phyloP scores from a whole-genome alignment of 345 rosid genomes.

The Psidium guajava region DNA sequence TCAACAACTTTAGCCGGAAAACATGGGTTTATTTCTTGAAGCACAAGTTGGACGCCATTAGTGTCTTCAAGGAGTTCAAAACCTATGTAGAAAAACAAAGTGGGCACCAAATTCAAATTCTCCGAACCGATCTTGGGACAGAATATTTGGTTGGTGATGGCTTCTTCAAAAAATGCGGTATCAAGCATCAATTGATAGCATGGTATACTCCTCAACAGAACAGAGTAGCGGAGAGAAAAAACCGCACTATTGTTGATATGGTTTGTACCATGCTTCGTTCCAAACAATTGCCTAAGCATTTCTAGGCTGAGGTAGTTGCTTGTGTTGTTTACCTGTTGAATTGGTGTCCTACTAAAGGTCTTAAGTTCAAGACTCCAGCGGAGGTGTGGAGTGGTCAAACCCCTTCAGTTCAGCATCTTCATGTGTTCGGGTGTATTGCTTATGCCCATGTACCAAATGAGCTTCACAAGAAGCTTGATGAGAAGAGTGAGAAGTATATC shows the following conservation, averaged over 20 bases:
- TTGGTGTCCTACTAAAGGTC: background rate
- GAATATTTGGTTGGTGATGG: background rate
- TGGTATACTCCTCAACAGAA: constrained; percentile 2
- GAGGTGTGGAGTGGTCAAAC: background rate
- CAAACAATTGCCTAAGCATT: background rate
- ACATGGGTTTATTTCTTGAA: background rate
- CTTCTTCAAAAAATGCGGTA: background rate
- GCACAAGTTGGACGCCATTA: background rate
- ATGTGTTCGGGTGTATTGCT: background rate
- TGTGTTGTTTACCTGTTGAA: background rate
- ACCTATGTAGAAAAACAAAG: background rate
- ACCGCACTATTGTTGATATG: background rate
- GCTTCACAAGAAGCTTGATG: background rate
- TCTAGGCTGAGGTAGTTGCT: background rate
- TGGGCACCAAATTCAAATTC: background rate
- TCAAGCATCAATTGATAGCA: background rate
- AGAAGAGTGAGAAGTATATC: background rate
- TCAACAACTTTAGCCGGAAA: background rate
- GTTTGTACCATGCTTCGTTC: background rate
- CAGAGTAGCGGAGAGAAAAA: background rate
- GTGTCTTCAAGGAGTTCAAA: background rate
- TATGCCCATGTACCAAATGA: background rate
- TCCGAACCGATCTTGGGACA: background rate
- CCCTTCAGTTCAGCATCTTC: background rate
- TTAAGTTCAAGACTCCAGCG: background rate